Conservation (phyloP, 1,284 basidiomycete species). For the Fomitopsis palustris region DNA sequence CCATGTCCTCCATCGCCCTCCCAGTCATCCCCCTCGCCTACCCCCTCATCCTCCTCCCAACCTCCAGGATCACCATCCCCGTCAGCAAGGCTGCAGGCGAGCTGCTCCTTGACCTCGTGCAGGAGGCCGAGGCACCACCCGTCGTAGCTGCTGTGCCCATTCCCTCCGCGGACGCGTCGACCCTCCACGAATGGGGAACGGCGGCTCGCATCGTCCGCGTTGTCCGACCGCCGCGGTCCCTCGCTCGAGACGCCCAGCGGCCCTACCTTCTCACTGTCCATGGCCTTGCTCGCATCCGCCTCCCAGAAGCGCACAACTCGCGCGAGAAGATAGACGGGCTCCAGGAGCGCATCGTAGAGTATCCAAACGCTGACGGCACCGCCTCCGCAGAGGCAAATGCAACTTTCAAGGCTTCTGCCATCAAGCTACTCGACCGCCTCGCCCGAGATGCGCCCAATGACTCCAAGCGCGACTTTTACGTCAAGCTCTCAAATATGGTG, state of each 20-base stretch:
- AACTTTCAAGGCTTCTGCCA: constrained; percentile 63
- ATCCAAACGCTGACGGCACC: constrained; percentile 40
- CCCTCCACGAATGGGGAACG: constrained; percentile 37
- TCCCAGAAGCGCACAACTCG: constrained; percentile 26
- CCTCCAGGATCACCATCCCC: constrained; percentile 58
- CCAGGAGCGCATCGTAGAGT: constrained; percentile 45
- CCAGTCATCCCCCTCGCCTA: constrained; percentile 59
- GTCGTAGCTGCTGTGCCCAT: constrained; percentile 65
- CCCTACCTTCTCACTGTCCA: constrained; percentile 61
- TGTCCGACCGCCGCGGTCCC: constrained; percentile 42
- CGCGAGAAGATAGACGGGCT: constrained; percentile 30
- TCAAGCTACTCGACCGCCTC: constrained; percentile 63
- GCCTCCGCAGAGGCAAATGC: constrained; percentile 54
- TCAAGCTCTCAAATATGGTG: constrained; percentile 59
- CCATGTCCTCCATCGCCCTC: constrained; percentile 45
- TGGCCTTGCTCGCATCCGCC: constrained; percentile 56
- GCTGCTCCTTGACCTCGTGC: constrained; percentile 54
- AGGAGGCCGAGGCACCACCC: constrained; percentile 57
- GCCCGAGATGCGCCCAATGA: constrained; percentile 56
- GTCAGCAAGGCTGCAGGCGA: constrained; percentile 55
- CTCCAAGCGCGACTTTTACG: constrained; percentile 55
- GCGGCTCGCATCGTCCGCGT: constrained; percentile 61
- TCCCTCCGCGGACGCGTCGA: constrained; percentile 27
- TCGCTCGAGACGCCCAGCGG: constrained; percentile 23
- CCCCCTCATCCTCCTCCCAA: constrained; percentile 66